Conservation (phyloP, 1,284 basidiomycete genomes). For the Fomitopsis betulina region DNA sequence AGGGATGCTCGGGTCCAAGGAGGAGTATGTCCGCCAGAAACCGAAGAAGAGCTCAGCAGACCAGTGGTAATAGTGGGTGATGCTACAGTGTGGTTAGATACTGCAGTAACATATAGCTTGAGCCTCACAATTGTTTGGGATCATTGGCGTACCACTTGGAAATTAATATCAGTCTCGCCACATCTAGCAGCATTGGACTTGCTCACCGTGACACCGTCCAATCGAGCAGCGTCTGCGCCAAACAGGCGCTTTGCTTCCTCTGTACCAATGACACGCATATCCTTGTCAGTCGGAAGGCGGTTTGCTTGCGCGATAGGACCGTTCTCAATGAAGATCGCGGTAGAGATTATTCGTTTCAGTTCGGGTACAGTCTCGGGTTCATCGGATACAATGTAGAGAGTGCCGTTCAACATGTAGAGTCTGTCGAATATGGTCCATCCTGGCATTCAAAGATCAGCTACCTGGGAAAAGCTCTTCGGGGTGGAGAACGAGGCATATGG, state of each 20-base stretch:
- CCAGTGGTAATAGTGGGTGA: conserved; percentile 82
- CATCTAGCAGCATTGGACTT: too few species aligned
- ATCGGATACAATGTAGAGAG: conserved; percentile 69
- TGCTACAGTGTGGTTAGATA: conserved; percentile 33
- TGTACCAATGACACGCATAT: conserved; percentile 72
- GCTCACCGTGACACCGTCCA: conserved; percentile 67
- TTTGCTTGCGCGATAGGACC: conserved; percentile 38
- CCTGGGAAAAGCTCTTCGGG: background rate
- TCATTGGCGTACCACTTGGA: conserved; percentile 75
- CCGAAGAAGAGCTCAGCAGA: conserved; percentile 87
- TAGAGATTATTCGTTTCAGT: conserved; percentile 52
- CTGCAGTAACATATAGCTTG: background rate
- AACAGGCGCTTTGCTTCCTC: conserved; percentile 66
- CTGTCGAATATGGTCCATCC: conserved; percentile 85
- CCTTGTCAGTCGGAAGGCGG: conserved; percentile 67
- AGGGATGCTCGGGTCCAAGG: conserved; percentile 68
- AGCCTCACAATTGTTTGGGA: conserved; percentile 73
- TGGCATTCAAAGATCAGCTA: conserved; percentile 20
- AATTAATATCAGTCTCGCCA: background rate
- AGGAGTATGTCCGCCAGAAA: conserved; percentile 83
- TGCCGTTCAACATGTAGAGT: conserved; percentile 72
- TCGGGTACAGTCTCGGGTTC: conserved; percentile 51
- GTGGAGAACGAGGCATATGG: background rate
- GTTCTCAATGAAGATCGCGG: conserved; percentile 43
- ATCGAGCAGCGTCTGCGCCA: conserved; percentile 52